Evolutionary conservation across 2,329 filamentous ascomycete genomes (phyloP).

Genomic region (Cercospora zeae-maydis): DNA sequence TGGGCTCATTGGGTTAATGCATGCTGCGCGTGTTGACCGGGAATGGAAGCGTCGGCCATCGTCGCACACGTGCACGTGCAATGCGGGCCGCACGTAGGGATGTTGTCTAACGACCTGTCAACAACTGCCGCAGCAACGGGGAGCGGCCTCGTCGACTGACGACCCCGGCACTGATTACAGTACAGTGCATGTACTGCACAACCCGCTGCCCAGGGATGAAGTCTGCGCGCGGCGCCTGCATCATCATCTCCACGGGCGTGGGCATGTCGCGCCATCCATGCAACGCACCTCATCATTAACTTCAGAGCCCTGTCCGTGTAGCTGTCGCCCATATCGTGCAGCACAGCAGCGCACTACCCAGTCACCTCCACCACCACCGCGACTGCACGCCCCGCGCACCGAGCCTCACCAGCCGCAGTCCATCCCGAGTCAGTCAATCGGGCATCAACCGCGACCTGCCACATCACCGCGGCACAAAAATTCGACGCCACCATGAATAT

Average conservation of each 20-base stretch:
- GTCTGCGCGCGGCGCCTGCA: not conserved
- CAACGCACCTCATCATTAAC: not conserved
- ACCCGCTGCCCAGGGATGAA: not conserved
- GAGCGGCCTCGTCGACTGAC: not conserved
- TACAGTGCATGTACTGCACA: too few relatives aligned
- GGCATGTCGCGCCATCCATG: not conserved
- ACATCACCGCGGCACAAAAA: not conserved
- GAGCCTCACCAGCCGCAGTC: not conserved
- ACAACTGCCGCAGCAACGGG: not conserved
- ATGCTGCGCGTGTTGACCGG: not conserved
- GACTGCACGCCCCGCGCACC: not conserved
- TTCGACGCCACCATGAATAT: conserved; percentile 3
- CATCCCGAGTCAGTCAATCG: not conserved
- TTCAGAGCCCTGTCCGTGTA: not conserved
- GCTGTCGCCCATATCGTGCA: not conserved
- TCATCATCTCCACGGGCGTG: not conserved
- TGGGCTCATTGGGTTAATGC: not conserved
- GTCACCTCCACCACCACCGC: not conserved
- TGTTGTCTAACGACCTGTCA: not conserved
- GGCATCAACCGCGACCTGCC: not conserved
- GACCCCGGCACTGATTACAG: not conserved
- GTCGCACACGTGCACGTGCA: not conserved
- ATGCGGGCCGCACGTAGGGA: not conserved
- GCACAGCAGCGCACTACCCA: not conserved
- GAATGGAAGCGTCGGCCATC: not conserved